Base-by-base conservation (phyloP, 139 green algal genomes). In the Edaphochlamys debaryana region DNA sequence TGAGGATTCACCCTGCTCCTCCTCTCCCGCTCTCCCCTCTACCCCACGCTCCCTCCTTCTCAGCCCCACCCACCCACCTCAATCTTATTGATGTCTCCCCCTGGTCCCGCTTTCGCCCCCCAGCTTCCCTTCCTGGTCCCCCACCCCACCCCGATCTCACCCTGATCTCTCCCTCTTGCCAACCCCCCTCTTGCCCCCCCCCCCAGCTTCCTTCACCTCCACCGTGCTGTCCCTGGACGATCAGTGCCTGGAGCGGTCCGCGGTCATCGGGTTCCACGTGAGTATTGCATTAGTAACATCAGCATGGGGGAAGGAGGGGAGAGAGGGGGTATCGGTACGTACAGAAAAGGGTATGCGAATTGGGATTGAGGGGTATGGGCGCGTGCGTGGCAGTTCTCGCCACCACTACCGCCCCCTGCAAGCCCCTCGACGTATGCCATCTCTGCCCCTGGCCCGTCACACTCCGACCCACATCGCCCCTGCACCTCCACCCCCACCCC, bases 191-290 rank as follows among this genome's bases (percentile, higher is more conserved):
- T n/a, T n/a, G n/a, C n/a, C n/a, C 70, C 34, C 40, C 6, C 25
- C 41, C 38, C 13, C 76, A 82, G 76, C 76, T 45, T 67, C 40
- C 41, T 82, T 82, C 63, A 38, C 17, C 22, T 72, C 58, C 41
- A 82, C 76, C 7, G 76, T 74, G 13, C 63, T 82, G 20, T 73
- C 62, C 4, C 42, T 82, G 32, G 42, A 82, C 34, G 76, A 73
- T 23, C 56, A 64, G 45, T 52, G 63, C 42, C 60, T 82, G 20
- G 76, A 82, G 63, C 60, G 60, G 41, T 62, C 76, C 9, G 76
- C 76, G 7, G 23, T 82, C 9, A 42, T 41, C 15, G 76, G 76
- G 19, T 82, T 82, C 60, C 63, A 73, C 32, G 76, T 73, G 52
- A 22, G 76, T 66, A 54, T n/a, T n/a, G n/a, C n/a, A n/a, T n/a